Conservation (phyloP, 2,329 filamentous ascomycete genomes). For the Alternaria rosae region DNA sequence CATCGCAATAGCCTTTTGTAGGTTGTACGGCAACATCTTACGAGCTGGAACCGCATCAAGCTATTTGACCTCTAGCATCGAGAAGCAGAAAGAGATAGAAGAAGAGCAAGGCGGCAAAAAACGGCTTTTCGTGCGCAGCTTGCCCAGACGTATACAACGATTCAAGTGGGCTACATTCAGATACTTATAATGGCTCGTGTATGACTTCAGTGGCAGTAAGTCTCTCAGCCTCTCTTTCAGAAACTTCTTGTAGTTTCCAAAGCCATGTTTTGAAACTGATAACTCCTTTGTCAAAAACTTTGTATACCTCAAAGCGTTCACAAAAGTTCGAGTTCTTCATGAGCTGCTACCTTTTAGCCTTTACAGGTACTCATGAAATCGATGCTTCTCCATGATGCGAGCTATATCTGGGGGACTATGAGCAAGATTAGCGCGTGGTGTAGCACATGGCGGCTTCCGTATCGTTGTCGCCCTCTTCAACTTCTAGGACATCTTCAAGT, state of each 20-base stretch:
- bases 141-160: background rate
- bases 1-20: too few species aligned
- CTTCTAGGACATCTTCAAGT: too few species aligned
- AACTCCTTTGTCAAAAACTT: background rate
- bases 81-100: too few species aligned
- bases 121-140: too few species aligned
- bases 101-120: too few species aligned
- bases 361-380: fast-evolving
- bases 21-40: too few species aligned
- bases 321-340: background rate
- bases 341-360: background rate
- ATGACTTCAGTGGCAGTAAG: background rate
- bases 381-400: background rate
- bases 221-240: background rate
- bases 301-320: background rate
- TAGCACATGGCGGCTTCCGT: too few species aligned
- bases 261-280: background rate
- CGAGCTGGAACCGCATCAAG: too few species aligned
- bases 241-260: background rate
- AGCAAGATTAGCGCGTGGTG: too few species aligned
- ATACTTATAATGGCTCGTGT: background rate
- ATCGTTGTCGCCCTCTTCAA: too few species aligned
- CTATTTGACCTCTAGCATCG: too few species aligned
- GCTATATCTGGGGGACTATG: background rate
- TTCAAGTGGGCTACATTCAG: background rate